Evolutionary conservation across 768 basidiomycete genomes (phyloP), one percentile per base, ranked within the genome.

Genomic region (Leccinum rimulosum): DNA sequence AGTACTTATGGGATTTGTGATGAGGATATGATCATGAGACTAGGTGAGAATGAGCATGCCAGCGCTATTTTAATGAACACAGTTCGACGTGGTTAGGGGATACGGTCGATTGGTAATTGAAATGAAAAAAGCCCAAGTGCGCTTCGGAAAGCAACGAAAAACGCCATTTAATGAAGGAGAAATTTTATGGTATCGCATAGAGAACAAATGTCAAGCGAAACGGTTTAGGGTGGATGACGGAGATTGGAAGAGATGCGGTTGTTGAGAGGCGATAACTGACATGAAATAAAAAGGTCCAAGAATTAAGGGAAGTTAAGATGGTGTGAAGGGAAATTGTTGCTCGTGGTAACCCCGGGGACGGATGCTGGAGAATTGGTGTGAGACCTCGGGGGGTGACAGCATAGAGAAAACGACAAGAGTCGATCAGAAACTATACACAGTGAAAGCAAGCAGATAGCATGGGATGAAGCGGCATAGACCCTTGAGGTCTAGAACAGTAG

Each of bases 341-440:
- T 22, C 14, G 25, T n/a, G 35, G 10, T 15, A 22, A 4, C 33
- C 27, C 35, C 38, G 17, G 56, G 14, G 31, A n/a, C 35, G 22
- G 38, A 33, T 14, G 40, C 40, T 43, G n/a, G 40, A 43, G 40
- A 19, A n/a, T 43, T 19, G 57, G 36, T 52, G 36, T 50, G 28
- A 19, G 52, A 52, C 49, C 55, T 43, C 49, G 27, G 28, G 33
- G 28, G 51, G 22, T 25, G 58, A 63, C 50, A 64, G 62, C 59
- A 45, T 48, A 62, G 40, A 62, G 50, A 67, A 53, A 62, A 58
- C 55, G 38, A 55, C 33, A 10, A 15, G 10, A 19, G 59, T 40
- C 36, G 56, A 58, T 35, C 58, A 61, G 64, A 56, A 55, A 19
- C 36, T 64, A 72, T 67, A 59, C 63, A 68, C 74, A 67, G 17